phyloP scores from a whole-genome alignment of 148 eudicot genomes.

The Chenopodium suecicum region DNA sequence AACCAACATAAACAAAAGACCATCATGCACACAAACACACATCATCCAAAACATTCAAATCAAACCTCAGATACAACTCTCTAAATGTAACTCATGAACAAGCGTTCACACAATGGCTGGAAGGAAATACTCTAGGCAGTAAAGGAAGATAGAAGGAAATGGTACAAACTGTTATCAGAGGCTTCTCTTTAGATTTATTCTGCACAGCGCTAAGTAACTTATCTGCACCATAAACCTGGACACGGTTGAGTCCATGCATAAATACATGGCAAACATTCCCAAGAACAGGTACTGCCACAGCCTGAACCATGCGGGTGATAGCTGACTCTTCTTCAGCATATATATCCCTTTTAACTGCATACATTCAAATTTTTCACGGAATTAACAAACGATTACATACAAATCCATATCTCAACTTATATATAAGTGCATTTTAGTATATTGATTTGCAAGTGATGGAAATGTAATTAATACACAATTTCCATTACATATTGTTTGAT shows the following conservation, averaged over 20 bases:
- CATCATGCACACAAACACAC: background rate
- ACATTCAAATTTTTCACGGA: background rate
- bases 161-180: slow-evolving; percentile 71
- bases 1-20: background rate
- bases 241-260: slow-evolving; percentile 87
- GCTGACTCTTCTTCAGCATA: slow-evolving; percentile 74
- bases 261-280: slow-evolving; percentile 95
- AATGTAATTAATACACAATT: too few species aligned
- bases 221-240: slow-evolving; percentile 87
- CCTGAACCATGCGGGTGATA: slow-evolving; percentile 76
- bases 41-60: background rate
- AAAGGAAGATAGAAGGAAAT: background rate
- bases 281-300: slow-evolving; percentile 83
- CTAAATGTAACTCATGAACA: background rate
- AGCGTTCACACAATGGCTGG: background rate
- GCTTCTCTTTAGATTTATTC: slow-evolving; percentile 56
- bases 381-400: background rate
- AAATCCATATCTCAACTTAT: too few species aligned
- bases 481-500: too few species aligned
- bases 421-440: too few species aligned
- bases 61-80: background rate
- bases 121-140: background rate
- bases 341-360: slow-evolving; percentile 57
- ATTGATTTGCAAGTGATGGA: too few species aligned
- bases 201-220: slow-evolving; percentile 62